phyloP scores from a whole-genome alignment of 1,284 basidiomycete species.

The Rhodotorula sp. region DNA sequence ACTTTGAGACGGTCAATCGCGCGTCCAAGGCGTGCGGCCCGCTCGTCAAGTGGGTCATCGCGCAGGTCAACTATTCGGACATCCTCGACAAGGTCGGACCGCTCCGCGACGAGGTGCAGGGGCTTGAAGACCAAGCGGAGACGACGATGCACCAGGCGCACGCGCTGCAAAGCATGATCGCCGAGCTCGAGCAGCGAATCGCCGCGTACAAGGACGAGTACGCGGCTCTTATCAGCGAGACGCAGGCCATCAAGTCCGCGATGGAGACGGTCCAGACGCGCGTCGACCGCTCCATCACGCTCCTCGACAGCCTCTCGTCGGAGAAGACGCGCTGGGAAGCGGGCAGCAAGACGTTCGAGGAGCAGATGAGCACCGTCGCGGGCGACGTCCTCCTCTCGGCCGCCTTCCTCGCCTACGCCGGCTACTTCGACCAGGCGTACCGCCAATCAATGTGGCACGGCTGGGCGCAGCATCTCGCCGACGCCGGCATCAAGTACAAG shows the following conservation, averaged over 20 bases:
- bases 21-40: constrained; percentile 98
- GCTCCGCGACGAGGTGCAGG: constrained; percentile 90
- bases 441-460: constrained; percentile 96
- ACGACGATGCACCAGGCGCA: constrained; percentile 89
- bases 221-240: constrained; percentile 93
- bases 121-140: constrained; percentile 86
- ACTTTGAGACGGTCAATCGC: constrained; percentile 92
- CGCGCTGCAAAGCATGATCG: constrained; percentile 87
- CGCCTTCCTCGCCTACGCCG: constrained; percentile 94
- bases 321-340: constrained; percentile 93
- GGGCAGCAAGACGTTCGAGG: constrained; percentile 93
- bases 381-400: constrained; percentile 96
- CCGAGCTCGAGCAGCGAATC: constrained; percentile 91
- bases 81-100: constrained; percentile 98
- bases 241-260: constrained; percentile 93
- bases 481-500: constrained; percentile 92
- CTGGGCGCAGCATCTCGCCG: constrained; percentile 84
- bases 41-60: constrained; percentile 96
- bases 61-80: constrained; percentile 95
- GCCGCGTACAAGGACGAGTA: constrained; percentile 96
- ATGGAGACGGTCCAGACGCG: constrained; percentile 98
- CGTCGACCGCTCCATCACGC: constrained; percentile 93
- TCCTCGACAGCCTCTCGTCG: constrained; percentile 91
- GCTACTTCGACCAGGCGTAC: constrained; percentile 98
- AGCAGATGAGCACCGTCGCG: constrained; percentile 97